Percentiles rank a stretch among this genome's conserved stretches.
Conservation (phyloP, 495 filamentous ascomycete genomes). For the Penicillium robsamsonii region DNA sequence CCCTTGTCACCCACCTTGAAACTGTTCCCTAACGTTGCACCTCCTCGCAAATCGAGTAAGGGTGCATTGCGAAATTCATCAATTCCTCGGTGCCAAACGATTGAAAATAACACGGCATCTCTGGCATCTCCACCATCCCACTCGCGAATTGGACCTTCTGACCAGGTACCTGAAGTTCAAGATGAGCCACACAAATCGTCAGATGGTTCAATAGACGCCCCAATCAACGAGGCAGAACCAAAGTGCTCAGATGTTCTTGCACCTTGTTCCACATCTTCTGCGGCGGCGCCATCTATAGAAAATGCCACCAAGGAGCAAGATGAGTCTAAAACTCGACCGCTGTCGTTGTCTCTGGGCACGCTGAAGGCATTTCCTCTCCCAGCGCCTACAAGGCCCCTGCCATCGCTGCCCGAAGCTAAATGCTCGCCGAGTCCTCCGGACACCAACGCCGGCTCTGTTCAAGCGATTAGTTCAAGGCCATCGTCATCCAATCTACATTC, state of each 20-base stretch:
- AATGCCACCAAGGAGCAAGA: constrained; percentile 9
- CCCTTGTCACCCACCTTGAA: constrained; percentile 32
- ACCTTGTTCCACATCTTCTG: neutral
- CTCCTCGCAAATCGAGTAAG: constrained; percentile 36
- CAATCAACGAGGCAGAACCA: constrained; percentile 3
- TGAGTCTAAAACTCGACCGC: constrained; percentile 21
- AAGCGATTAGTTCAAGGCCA: constrained; percentile 2
- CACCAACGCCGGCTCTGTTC: constrained; percentile 9
- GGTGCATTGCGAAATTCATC: constrained; percentile 30
- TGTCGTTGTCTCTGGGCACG: constrained; percentile 31
- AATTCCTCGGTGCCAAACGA: constrained; percentile 21
- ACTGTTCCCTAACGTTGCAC: constrained; percentile 39
- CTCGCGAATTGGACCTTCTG: neutral
- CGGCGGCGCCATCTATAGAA: neutral
- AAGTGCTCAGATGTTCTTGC: constrained; percentile 11
- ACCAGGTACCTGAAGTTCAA: neutral
- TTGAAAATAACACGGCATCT: constrained; percentile 12
- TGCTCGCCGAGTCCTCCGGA: constrained; percentile 9
- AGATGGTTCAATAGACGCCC: neutral
- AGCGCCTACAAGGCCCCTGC: constrained; percentile 38
- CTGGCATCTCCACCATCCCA: neutral
- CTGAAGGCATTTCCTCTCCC: constrained; percentile 43
- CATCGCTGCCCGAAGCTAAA: constrained; percentile 29
- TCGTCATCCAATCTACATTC: constrained; percentile 9
- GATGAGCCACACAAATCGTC: neutral